phyloP scores from a whole-genome alignment of 192 early-diverging fungal genomes.

The Entophlyctis luteolus region DNA sequence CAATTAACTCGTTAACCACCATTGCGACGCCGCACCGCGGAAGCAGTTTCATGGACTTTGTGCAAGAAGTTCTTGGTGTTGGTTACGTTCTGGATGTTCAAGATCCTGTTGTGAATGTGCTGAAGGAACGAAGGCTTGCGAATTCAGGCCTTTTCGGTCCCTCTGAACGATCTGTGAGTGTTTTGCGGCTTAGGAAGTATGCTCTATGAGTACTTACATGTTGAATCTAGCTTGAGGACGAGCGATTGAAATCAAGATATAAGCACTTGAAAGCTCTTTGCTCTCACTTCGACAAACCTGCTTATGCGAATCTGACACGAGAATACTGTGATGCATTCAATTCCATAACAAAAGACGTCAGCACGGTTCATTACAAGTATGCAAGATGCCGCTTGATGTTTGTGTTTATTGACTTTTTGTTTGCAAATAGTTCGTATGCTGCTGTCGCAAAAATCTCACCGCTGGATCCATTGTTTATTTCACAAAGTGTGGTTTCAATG shows the following conservation, averaged over 20 bases:
- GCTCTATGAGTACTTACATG: no score
- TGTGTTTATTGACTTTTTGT: not conserved
- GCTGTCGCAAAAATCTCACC: conserved; percentile 55
- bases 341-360: conserved; percentile 74
- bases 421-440: conserved; percentile 59
- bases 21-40: conserved; percentile 93
- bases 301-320: conserved; percentile 85
- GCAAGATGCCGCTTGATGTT: conserved; percentile 38
- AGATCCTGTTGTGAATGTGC: conserved; percentile 33
- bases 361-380: conserved; percentile 75
- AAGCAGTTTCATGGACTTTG: conserved; percentile 91
- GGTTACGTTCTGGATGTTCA: conserved; percentile 49
- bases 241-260: conserved; percentile 12
- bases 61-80: conserved; percentile 77
- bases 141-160: no score
- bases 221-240: no score
- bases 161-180: not conserved
- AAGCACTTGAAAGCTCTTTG: conserved; percentile 51
- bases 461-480: conserved; percentile 70
- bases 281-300: conserved; percentile 76
- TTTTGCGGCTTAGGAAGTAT: not conserved
- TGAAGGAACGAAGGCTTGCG: conserved; percentile 9
- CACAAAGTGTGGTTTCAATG: conserved; percentile 70
- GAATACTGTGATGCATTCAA: conserved; percentile 88
- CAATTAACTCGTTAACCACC: conserved; percentile 79